Percentiles rank a stretch among this genome's conserved stretches.
Conservation (phyloP, 2,329 filamentous ascomycete species). For the Fusarium acutatum region DNA sequence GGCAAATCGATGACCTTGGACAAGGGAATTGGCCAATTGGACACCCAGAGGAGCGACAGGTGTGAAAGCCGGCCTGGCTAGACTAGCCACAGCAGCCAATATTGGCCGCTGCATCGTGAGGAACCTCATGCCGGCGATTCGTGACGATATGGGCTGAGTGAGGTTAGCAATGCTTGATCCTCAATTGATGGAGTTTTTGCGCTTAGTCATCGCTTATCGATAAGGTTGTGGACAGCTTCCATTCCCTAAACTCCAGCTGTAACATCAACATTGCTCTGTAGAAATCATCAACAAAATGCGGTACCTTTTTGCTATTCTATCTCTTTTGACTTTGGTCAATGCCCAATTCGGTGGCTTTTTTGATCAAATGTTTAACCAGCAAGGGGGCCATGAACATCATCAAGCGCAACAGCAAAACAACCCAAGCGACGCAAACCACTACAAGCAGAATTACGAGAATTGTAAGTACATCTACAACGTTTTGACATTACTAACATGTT, state of each 20-base stretch:
- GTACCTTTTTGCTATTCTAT: conserved; percentile 56
- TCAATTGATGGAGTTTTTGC: conserved; percentile 40
- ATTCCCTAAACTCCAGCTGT: conserved; percentile 5
- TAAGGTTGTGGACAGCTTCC: conserved; percentile 42
- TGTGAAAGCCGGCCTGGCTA: conserved; percentile 41
- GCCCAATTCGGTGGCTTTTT: conserved; percentile 94
- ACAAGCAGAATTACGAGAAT: conserved; percentile 74
- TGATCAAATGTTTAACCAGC: conserved; percentile 87
- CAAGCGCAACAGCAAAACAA: conserved; percentile 80
- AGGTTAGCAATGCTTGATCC: conserved; percentile 26
- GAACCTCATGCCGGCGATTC: conserved; percentile 54
- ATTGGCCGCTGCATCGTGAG: conserved; percentile 57
- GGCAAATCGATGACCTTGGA: conserved; percentile 63
- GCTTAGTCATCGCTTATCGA: conserved; percentile 46
- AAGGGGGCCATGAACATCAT: conserved; percentile 57
- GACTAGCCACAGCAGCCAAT: conserved; percentile 49
- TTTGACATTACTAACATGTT: neutral
- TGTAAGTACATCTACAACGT: conserved; percentile 56
- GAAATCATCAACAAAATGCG: conserved; percentile 42
- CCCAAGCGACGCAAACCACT: conserved; percentile 83
- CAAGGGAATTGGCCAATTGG: conserved; percentile 52
- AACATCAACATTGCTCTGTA: neutral
- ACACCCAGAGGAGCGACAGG: conserved; percentile 31
- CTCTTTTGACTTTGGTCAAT: conserved; percentile 68
- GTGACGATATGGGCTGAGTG: conserved; percentile 47